Evolutionary conservation across 2,329 filamentous ascomycete species (phyloP), one percentile per base, ranked within the genome.

Genomic region (Emydomyces testavorans): DNA sequence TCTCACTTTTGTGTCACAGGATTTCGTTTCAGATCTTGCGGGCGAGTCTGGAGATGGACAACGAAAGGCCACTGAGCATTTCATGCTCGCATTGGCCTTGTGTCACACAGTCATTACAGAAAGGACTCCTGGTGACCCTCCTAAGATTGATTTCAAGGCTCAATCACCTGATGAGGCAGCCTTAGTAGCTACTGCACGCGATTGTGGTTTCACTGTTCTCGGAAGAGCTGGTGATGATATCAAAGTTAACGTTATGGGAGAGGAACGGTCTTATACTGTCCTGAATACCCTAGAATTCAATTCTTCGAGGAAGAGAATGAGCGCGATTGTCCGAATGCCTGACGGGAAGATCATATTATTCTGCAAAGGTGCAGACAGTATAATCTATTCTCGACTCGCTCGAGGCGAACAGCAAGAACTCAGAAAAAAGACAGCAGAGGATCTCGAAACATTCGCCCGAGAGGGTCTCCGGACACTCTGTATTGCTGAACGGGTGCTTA

Each of bases 201-300:
- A 98, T 58, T 87, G 90, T 70, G 92, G 92, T 3, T 96, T 94
- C 61, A 94, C 88, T 1, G 86, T 96, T 4, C 75, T 96, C 10
- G 87, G 88, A 20, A 78, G 82, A 52, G 79, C 83, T 2, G 76
- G 79, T 31, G 85, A 94, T 53, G 85, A 86, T 45, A 83, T 98
- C 53, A 79, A 85, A 45, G 62, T 98, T 47, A 94, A 94, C 55
- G 75, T 94, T 5, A 77, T 93, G 71, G 93, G 92, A 41, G 76
- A 88, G 58, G 88, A 96, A 56, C 77, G 80, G 39, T 80, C 83
- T 52, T 98, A 92, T 63, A 82, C 80, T 13, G 83, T 98, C 26
- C 76, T 98, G 40, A 96, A 94, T 66, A 94, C 85, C 1, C 82
- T 98, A 31, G 92, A 98, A 63, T 98, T 98, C 72, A 96, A 96